Percentiles rank a stretch among this genome's conserved stretches.
phyloP scores from a whole-genome alignment of 2,329 filamentous ascomycete species.

The Diaporthe ampelina region DNA sequence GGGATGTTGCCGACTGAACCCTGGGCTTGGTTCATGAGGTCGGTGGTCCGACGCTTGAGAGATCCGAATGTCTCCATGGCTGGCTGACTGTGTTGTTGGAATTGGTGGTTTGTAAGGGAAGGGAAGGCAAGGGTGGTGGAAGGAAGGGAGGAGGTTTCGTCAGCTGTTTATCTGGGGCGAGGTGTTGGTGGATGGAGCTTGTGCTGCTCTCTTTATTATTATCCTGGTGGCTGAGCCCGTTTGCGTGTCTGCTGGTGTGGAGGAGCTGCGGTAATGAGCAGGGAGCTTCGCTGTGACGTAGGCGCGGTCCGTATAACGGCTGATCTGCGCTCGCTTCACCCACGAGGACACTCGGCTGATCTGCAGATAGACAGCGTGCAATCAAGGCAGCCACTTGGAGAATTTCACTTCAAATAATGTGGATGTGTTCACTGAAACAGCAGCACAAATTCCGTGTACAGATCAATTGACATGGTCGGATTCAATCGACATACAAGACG shows the following conservation, averaged over 20 bases:
- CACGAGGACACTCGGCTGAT: constrained; percentile 27
- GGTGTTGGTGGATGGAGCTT: constrained; percentile 4
- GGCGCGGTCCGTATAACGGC: constrained; percentile 25
- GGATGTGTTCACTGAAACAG: not conserved
- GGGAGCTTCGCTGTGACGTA: constrained; percentile 37
- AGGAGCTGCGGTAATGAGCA: constrained; percentile 34
- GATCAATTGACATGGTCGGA: not conserved
- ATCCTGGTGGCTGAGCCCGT: constrained; percentile 35
- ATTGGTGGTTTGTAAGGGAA: not conserved
- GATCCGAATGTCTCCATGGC: constrained; percentile 38
- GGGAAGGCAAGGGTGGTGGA: not conserved
- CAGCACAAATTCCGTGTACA: not conserved
- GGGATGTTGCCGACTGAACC: constrained; percentile 35
- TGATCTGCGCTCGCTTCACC: constrained; percentile 30
- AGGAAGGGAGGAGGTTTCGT: not conserved
- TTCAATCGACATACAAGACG: not conserved
- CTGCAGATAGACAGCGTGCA: constrained; percentile 10
- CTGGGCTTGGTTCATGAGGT: constrained; percentile 35
- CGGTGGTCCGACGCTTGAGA: constrained; percentile 39
- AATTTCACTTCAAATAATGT: not conserved
- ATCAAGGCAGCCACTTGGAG: constrained; percentile 10
- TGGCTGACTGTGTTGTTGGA: not conserved
- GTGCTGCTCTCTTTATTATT: constrained; percentile 25
- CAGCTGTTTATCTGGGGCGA: constrained; percentile 9
- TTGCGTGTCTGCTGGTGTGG: constrained; percentile 24